Evolutionary conservation across 2,329 filamentous ascomycete genomes (phyloP).

Genomic region (Dactylellina sp.): DNA sequence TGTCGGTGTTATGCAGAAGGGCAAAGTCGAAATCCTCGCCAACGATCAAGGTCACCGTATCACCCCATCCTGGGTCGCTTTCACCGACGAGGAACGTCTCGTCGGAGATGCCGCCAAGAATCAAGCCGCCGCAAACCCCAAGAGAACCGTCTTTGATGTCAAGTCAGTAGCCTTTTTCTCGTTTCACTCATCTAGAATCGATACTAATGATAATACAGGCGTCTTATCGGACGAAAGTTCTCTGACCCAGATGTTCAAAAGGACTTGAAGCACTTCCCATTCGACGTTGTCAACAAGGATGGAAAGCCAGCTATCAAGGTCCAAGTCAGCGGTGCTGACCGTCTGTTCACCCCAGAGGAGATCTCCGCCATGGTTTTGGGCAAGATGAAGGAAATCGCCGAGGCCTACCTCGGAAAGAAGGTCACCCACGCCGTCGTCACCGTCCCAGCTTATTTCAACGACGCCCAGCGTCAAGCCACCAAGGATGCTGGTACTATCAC

Average conservation of each 20-base stretch:
- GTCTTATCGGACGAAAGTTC: conserved; percentile 86
- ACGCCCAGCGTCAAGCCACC: conserved; percentile 95
- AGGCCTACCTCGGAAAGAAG: conserved; percentile 82
- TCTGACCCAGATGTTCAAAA: conserved; percentile 86
- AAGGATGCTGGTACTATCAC: conserved; percentile 94
- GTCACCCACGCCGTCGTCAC: conserved; percentile 91
- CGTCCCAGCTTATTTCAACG: conserved; percentile 97
- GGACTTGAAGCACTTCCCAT: conserved; percentile 98
- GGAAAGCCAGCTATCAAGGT: conserved; percentile 89
- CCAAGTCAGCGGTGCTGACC: conserved; percentile 73
- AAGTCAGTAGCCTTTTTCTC: conserved; percentile 72
- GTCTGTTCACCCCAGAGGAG: conserved; percentile 83
- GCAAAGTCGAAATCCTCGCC: conserved; percentile 93
- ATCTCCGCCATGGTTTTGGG: conserved; percentile 82
- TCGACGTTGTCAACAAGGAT: conserved; percentile 89
- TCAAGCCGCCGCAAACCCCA: conserved; percentile 84
- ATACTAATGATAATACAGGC: conserved; percentile 68
- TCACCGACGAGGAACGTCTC: conserved; percentile 95
- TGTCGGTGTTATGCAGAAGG: conserved; percentile 95
- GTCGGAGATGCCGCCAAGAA: conserved; percentile 98
- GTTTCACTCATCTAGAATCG: conserved; percentile 57
- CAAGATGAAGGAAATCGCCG: conserved; percentile 87
- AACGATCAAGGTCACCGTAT: conserved; percentile 98
- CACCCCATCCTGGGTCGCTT: conserved; percentile 93
- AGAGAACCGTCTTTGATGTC: conserved; percentile 81